Conservation (phyloP, 495 filamentous ascomycete genomes). For the Penicillium herquei region DNA sequence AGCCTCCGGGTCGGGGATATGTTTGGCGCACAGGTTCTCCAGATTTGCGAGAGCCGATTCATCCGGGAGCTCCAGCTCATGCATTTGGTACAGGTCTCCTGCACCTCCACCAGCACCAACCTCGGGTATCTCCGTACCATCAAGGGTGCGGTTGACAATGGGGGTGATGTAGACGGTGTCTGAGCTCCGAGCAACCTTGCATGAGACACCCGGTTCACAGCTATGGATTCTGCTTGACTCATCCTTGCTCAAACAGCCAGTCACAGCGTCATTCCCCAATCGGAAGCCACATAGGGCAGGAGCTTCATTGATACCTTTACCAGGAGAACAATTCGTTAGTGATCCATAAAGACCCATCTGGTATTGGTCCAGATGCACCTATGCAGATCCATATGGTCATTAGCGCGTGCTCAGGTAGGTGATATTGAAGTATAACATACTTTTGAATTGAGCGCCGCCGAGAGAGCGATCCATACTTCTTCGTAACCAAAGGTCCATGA, state of each 20-base stretch:
- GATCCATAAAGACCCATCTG: constrained; percentile 72
- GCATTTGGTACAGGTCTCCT: constrained; percentile 66
- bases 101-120: constrained; percentile 74
- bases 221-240: constrained; percentile 74
- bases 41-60: constrained; percentile 42
- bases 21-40: constrained; percentile 44
- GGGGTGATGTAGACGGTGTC: constrained; percentile 76
- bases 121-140: constrained; percentile 66
- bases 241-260: constrained; percentile 69
- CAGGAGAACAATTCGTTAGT: constrained; percentile 39
- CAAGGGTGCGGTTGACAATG: constrained; percentile 57
- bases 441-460: constrained; percentile 63
- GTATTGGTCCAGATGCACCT: constrained; percentile 84
- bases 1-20: constrained; percentile 34
- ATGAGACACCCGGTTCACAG: constrained; percentile 73
- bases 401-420: background rate
- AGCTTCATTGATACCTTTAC: constrained; percentile 51
- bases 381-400: background rate
- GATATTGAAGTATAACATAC: constrained; percentile 32
- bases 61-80: constrained; percentile 60
- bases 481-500: constrained; percentile 95
- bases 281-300: constrained; percentile 72
- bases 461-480: constrained; percentile 85
- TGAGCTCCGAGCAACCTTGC: constrained; percentile 47
- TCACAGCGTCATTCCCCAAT: constrained; percentile 67